These are phyloP conservation scores for Fusarium miscanthi DNA, from an alignment of 2,329 filamentous ascomycete species.

Conservation along the genomic window DNA sequence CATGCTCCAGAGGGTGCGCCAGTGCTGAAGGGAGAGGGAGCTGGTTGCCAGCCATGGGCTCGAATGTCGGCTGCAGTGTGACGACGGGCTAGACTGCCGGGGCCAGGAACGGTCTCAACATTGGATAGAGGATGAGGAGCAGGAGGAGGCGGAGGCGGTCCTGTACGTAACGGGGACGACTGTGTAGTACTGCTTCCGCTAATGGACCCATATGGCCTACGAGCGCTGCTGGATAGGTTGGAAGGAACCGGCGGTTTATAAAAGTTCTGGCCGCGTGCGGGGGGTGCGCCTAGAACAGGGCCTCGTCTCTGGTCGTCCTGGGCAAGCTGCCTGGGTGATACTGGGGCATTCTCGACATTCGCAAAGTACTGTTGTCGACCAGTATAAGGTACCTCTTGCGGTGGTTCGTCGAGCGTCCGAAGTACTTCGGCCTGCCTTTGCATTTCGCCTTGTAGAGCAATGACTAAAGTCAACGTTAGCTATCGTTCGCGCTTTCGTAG, in stretches of 20 bases:
- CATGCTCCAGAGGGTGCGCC: conserved; percentile 64
- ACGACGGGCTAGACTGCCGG: conserved; percentile 78
- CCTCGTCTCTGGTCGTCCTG: conserved; percentile 86
- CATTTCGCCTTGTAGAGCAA: conserved; percentile 68
- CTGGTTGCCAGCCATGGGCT: conserved; percentile 80
- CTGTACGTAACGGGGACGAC: conserved; percentile 79
- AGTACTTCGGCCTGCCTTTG: conserved; percentile 70
- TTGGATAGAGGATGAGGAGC: conserved; percentile 74
- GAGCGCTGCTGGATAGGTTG: conserved; percentile 80
- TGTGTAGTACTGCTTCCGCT: conserved; percentile 72
- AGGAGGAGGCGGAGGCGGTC: conserved; percentile 70
- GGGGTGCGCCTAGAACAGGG: conserved; percentile 72
- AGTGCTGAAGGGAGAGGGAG: conserved; percentile 72
- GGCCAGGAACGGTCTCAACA: conserved; percentile 71
- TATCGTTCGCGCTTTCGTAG: conserved; percentile 1
- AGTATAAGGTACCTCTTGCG: conserved; percentile 73
- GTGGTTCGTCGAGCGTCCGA: conserved; percentile 69
- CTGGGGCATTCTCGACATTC: conserved; percentile 77
- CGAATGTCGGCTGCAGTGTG: conserved; percentile 98
- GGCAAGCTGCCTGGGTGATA: conserved; percentile 88
- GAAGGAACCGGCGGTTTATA: conserved; percentile 83
- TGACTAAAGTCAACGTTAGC: conserved; percentile 54
- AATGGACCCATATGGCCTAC: conserved; percentile 88
- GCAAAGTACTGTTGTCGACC: conserved; percentile 75
- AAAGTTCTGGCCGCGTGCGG: conserved; percentile 68